phyloP scores from a whole-genome alignment of 352 stramenopile species.

The Phytophthora vignae region DNA sequence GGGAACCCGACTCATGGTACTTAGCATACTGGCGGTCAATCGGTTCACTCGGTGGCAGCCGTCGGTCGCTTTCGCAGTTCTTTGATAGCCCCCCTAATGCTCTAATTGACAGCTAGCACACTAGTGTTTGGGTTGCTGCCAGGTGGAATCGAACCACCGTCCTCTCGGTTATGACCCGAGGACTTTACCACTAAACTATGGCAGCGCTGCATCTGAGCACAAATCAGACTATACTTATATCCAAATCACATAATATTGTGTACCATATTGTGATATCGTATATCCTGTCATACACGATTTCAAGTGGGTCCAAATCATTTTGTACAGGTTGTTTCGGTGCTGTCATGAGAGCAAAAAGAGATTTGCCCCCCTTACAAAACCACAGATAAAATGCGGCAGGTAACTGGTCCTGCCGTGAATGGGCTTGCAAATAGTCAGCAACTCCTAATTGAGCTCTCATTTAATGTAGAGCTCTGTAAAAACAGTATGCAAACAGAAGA shows the following conservation, averaged over 20 bases:
- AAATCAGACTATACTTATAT: slow-evolving; percentile 2
- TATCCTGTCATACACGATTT: not conserved
- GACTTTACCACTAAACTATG: slow-evolving; percentile 5
- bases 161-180: slow-evolving; percentile 3
- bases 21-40: slow-evolving; percentile 21
- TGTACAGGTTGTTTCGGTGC: not conserved
- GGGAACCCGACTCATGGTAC: slow-evolving; percentile 17
- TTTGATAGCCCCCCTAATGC: slow-evolving; percentile 7
- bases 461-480: not conserved
- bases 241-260: not conserved
- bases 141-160: slow-evolving; percentile 10
- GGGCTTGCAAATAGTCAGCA: not conserved
- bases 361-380: not conserved
- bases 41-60: slow-evolving; percentile 9
- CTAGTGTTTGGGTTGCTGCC: slow-evolving; percentile 15
- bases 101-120: slow-evolving; percentile 3
- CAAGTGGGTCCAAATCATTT: not conserved
- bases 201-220: not conserved
- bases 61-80: slow-evolving; percentile 15
- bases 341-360: too few relatives aligned
- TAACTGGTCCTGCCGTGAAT: not conserved
- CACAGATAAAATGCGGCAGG: not conserved
- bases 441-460: not conserved
- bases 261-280: not conserved
- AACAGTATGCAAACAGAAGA: not conserved